Evolutionary conservation across 768 basidiomycete genomes (phyloP), one percentile per base, ranked within the genome.

Genomic region (Trametes cinnabarina): DNA sequence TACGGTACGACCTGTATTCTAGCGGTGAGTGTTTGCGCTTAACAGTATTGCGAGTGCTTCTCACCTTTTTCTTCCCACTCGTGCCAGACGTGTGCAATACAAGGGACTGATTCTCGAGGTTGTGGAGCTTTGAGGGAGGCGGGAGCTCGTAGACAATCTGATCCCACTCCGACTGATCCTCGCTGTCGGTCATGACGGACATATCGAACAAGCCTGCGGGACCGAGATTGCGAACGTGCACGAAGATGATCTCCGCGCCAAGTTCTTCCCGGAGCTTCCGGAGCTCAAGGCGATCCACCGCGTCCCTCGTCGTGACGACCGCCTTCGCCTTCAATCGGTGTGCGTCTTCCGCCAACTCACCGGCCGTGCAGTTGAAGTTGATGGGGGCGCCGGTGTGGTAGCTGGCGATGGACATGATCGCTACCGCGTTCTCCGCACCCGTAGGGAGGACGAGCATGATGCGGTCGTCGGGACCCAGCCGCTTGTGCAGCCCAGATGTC

Each of bases 21-120:
- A n/a, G n/a, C n/a, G n/a, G n/a, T n/a, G n/a, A n/a, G n/a, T n/a
- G n/a, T n/a, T n/a, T n/a, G n/a, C n/a, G n/a, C n/a, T n/a, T n/a
- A n/a, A n/a, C n/a, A n/a, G n/a, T n/a, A n/a, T n/a, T n/a, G n/a
- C n/a, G n/a, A n/a, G n/a, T n/a, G n/a, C n/a, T n/a, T n/a, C n/a
- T n/a, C n/a, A n/a, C n/a, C 64, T 80, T 80, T 67, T 80, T 80
- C 69, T 73, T 77, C 4, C 82, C 82, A 51, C 81, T 84, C 23
- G 83, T 84, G 0, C 83, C 83, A 34, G 79, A 81, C 1, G 83
- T 85, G 61, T 83, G 82, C 35, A 85, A 68, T n/a, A 85, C 77
- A 6, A 85, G 71, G 3, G 80, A 78, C 32, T 77, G 74, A 63
- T 83, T 81, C 26, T 72, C 62, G 28, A 82, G 72, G 8, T 68